Percentiles rank a stretch among this genome's conserved stretches.
Conservation (phyloP, 2,329 filamentous ascomycete genomes). For the Corynespora cassiicola region DNA sequence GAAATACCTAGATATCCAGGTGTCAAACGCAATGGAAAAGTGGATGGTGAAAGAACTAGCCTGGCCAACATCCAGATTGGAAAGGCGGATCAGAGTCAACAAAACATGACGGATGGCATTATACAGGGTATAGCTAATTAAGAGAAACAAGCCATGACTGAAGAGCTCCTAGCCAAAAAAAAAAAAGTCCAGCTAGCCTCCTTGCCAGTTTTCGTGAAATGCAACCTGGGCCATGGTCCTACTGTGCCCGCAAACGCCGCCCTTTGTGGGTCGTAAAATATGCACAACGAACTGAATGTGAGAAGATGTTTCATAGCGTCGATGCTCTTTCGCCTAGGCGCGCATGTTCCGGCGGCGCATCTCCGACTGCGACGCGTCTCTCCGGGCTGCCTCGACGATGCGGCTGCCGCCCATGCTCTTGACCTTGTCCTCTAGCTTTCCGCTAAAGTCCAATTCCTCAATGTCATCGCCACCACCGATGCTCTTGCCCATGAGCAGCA, state of each 20-base stretch:
- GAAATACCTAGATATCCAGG: too few species aligned
- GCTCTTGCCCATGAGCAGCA: constrained; percentile 85
- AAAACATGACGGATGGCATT: neutral
- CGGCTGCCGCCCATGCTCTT: constrained; percentile 75
- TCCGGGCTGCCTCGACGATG: constrained; percentile 46
- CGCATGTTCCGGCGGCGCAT: constrained; percentile 12
- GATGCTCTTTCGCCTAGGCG: neutral
- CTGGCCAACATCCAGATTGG: too few species aligned
- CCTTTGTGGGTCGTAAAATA: constrained; percentile 4
- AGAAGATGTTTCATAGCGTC: neutral
- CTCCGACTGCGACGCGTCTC: constrained; percentile 4
- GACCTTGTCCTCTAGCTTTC: constrained; percentile 74
- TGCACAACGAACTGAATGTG: constrained; percentile 10
- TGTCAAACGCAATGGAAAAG: too few species aligned
- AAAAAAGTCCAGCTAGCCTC: neutral
- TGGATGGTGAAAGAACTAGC: too few species aligned
- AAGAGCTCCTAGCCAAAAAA: neutral
- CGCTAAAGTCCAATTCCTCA: constrained; percentile 66
- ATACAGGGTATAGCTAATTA: constrained; percentile 7
- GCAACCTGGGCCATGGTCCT: too few species aligned
- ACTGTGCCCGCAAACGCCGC: too few species aligned
- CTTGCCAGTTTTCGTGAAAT: neutral
- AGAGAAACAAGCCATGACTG: neutral
- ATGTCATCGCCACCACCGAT: constrained; percentile 93
- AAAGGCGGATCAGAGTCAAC: neutral